A percentile compares a stretch with the other conserved stretches of the same genome.
These are phyloP conservation scores for Chlorella sp. DNA, from an alignment of 139 green algal genomes.

Conservation along the genomic window DNA sequence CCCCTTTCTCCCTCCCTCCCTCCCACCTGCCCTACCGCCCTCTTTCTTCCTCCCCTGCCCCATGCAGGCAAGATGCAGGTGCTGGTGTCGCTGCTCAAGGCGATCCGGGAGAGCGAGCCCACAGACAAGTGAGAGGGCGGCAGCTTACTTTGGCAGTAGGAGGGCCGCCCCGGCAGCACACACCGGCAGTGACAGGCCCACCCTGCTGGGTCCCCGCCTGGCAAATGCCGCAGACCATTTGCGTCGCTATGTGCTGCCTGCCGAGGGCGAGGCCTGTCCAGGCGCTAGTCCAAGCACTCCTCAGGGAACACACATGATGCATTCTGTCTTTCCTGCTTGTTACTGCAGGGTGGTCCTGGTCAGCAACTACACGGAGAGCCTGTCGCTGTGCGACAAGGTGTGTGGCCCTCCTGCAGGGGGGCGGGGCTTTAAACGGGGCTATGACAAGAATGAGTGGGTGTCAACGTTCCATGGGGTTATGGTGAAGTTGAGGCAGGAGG, in stretches of 20 bases:
- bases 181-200: too few relatives aligned
- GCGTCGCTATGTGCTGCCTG: too few relatives aligned
- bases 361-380: constrained; percentile 89
- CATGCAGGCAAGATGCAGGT: constrained; percentile 66
- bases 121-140: constrained; percentile 56
- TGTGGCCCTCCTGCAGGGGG: neutral
- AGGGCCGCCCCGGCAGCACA: neutral
- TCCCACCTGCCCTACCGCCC: neutral
- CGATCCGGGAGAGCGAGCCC: constrained; percentile 46
- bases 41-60: neutral
- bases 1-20: neutral
- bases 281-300: too few relatives aligned
- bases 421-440: neutral
- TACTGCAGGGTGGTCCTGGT: constrained; percentile 82
- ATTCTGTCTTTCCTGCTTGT: too few relatives aligned
- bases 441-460: too few relatives aligned
- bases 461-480: neutral
- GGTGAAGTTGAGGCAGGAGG: neutral
- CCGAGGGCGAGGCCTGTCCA: too few relatives aligned
- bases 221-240: neutral
- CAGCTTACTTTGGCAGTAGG: too few relatives aligned
- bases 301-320: too few relatives aligned
- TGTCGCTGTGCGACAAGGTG: constrained; percentile 81
- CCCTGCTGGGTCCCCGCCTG: neutral
- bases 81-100: constrained; percentile 66